Conservation (phyloP, 2,329 filamentous ascomycete species). For the Calcarisporium arbuscula region DNA sequence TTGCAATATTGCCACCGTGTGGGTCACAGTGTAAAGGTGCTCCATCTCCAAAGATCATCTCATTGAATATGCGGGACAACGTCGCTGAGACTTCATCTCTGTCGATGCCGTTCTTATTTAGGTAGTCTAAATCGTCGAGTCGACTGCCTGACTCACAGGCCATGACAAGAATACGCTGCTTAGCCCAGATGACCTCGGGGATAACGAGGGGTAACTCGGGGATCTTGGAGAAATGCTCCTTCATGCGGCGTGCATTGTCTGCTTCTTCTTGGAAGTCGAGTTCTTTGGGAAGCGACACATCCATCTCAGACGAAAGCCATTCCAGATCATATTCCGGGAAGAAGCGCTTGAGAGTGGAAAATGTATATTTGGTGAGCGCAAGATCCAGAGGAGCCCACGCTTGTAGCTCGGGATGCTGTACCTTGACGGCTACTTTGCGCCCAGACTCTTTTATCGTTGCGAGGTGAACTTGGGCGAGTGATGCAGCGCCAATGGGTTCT, state of each 20-base stretch:
- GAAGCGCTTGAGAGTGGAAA: slow-evolving; percentile 81
- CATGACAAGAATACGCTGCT: slow-evolving; percentile 89
- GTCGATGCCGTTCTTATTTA: slow-evolving; percentile 82
- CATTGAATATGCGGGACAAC: slow-evolving; percentile 89
- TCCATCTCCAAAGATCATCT: slow-evolving; percentile 93
- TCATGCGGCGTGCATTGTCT: slow-evolving; percentile 71
- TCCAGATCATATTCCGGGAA: slow-evolving; percentile 98
- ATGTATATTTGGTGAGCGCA: slow-evolving; percentile 79
- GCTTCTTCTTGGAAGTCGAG: slow-evolving; percentile 85
- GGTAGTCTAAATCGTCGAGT: slow-evolving; percentile 80
- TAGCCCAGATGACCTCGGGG: slow-evolving; percentile 83
- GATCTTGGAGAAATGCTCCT: slow-evolving; percentile 71
- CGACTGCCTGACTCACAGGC: slow-evolving; percentile 82
- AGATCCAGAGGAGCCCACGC: slow-evolving; percentile 89
- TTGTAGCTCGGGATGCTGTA: slow-evolving; percentile 85
- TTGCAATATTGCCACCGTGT: slow-evolving; percentile 91
- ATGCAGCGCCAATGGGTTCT: slow-evolving; percentile 83
- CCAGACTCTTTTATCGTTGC: slow-evolving; percentile 77
- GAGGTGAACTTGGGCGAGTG: slow-evolving; percentile 87
- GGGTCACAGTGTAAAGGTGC: slow-evolving; percentile 95
- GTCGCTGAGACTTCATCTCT: slow-evolving; percentile 92
- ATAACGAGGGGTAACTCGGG: slow-evolving; percentile 77
- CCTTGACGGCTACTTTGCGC: slow-evolving; percentile 88
- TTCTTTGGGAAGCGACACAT: slow-evolving; percentile 82
- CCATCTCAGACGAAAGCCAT: slow-evolving; percentile 93